A percentile compares a stretch with the other conserved stretches of the same genome.
Evolutionary conservation across 441 rosid species (phyloP).

Genomic region (Erysimum cheiri): DNA sequence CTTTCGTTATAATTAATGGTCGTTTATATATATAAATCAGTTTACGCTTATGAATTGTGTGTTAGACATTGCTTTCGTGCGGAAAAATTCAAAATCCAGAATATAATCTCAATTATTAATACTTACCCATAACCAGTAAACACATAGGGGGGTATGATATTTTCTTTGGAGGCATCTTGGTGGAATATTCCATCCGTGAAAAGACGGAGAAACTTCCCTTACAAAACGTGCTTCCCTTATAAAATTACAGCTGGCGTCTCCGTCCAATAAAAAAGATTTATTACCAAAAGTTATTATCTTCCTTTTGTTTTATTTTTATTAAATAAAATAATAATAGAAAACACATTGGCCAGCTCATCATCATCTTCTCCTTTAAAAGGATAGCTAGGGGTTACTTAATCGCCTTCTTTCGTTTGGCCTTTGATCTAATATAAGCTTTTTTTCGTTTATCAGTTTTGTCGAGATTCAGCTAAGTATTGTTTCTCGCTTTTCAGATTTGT

Average conservation of each 20-base stretch:
- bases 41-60: constrained; percentile 10
- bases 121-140: background rate
- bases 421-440: background rate
- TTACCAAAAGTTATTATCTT: constrained; percentile 27
- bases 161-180: constrained; percentile 27
- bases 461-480: constrained; percentile 40
- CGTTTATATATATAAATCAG: background rate
- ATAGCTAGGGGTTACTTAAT: accelerated
- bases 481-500: background rate
- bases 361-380: constrained; percentile 49
- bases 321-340: background rate
- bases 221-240: constrained; percentile 31
- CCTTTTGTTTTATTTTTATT: background rate
- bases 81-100: background rate
- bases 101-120: background rate
- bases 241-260: constrained; percentile 32
- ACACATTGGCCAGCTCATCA: constrained; percentile 33
- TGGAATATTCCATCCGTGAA: constrained; percentile 37
- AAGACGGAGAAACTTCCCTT: constrained; percentile 16
- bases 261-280: constrained; percentile 1
- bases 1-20: constrained; percentile 14
- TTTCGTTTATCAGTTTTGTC: constrained; percentile 5
- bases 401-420: constrained; percentile 47
- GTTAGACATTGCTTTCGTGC: constrained; percentile 28
- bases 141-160: constrained; percentile 12